Conservation (phyloP, 2,329 filamentous ascomycete genomes). For the Pseudogymnoascus sp. region DNA sequence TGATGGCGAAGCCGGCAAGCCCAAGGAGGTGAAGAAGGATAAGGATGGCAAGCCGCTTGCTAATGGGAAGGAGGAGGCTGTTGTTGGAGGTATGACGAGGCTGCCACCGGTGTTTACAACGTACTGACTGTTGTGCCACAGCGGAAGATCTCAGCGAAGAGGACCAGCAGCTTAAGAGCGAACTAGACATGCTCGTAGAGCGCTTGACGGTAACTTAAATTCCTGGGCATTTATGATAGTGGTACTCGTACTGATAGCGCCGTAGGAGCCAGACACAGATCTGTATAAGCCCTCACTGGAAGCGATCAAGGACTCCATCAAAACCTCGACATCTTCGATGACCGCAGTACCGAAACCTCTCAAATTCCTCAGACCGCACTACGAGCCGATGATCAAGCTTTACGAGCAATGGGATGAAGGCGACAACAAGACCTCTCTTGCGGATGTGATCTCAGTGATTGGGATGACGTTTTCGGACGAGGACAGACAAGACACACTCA, state of each 20-base stretch:
- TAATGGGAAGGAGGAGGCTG: slow-evolving; percentile 70
- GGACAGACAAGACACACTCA: slow-evolving; percentile 89
- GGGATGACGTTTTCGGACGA: slow-evolving; percentile 99
- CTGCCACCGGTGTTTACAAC: slow-evolving; percentile 18
- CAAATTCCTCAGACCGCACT: slow-evolving; percentile 96
- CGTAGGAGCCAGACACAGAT: slow-evolving; percentile 72
- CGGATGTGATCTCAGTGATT: slow-evolving; percentile 92
- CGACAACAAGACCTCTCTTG: slow-evolving; percentile 80
- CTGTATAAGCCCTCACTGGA: slow-evolving; percentile 91
- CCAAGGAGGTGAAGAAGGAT: slow-evolving; percentile 50
- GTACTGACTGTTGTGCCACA: slow-evolving; percentile 30
- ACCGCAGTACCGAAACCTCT: slow-evolving; percentile 96
- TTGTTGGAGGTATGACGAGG: slow-evolving; percentile 35
- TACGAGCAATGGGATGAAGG: slow-evolving; percentile 85
- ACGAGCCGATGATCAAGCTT: slow-evolving; percentile 76
- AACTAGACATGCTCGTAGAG: slow-evolving; percentile 97
- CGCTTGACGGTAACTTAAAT: slow-evolving; percentile 64
- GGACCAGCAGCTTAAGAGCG: slow-evolving; percentile 95
- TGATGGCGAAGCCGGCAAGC: slow-evolving; percentile 55
- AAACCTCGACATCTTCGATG: slow-evolving; percentile 98
- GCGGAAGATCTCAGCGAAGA: slow-evolving; percentile 93
- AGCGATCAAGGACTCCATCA: slow-evolving; percentile 96
- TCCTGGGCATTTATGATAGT: neutral
- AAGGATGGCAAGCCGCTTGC: slow-evolving; percentile 63
- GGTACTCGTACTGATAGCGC: slow-evolving; percentile 3